Base-by-base conservation (phyloP, 108 stramenopile species). In the Pseudonitzschia pungens region DNA sequence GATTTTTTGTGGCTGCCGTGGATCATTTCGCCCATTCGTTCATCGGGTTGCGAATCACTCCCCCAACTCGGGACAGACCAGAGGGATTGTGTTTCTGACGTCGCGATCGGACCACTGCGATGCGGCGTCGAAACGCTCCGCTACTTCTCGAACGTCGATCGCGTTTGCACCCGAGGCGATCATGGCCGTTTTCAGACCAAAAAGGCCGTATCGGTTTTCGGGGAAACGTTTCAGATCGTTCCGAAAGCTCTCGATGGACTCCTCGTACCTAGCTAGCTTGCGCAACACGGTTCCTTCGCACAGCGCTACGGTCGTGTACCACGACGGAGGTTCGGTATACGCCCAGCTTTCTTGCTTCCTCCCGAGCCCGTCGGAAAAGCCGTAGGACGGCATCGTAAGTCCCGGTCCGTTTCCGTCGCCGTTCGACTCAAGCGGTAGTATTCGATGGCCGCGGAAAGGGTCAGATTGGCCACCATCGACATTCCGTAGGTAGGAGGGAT, bases 221-320 rank as follows among this genome's bases (percentile, higher is more conserved):
- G 60, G 60, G 8, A 31, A 4, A 0, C 9, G n/a, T 12, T 33
- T 41, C 6, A 62, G 60, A 33, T 62, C 33, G 32, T n/a, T 7
- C n/a, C 6, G 32, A 15, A 62, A 62, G 60, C 33, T 18, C 32
- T 18, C n/a, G 26, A 62, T 62, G n/a, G 60, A 26, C 32, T 62
- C 60, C 4, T 33, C 18, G 20, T 62, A 62, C 11, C 32, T 15
- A 15, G 27, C 60, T 20, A 62, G 5, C 5, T 29, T 62, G 28
- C 60, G 29, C 40, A 62, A 40, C 6, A 62, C 4, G 11, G 60
- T 62, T 62, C 60, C 60, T 62, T 62, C 60, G 40, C 60, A 62
- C 6, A 62, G 20, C 20, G 29, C 32, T 9, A 62, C 32, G 60
- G 11, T 40, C 8, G 32, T 33, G 29, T 40, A 33, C 60, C 60